Conservation (phyloP, 2,329 filamentous ascomycete genomes). For the Colletotrichum somersetense region DNA sequence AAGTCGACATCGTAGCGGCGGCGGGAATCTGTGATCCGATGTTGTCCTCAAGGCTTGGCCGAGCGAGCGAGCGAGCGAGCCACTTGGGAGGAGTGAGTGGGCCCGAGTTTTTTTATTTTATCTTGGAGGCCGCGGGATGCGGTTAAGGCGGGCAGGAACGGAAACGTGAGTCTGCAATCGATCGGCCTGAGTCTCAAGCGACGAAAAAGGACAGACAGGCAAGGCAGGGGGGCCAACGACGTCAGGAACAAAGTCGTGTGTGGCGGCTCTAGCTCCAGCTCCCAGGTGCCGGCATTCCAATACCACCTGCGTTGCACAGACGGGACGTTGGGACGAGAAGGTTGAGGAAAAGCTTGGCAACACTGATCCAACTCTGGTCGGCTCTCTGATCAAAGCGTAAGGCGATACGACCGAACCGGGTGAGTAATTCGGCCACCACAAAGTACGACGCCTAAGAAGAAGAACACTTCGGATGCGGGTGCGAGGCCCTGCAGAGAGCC, state of each 20-base stretch:
- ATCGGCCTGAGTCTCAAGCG: background rate
- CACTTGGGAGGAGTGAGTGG: background rate
- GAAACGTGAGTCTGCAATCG: background rate
- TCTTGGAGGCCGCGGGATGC: constrained; percentile 1
- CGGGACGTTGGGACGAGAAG: constrained; percentile 5
- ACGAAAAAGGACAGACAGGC: background rate
- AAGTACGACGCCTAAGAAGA: background rate
- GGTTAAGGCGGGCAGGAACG: constrained; percentile 1
- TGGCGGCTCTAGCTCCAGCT: constrained; percentile 3
- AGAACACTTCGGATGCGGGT: background rate
- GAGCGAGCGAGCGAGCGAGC: background rate
- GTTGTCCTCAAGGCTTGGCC: background rate
- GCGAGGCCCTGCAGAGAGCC: background rate
- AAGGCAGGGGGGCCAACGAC: background rate
- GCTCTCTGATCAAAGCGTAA: constrained; percentile 1
- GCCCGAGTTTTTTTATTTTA: background rate
- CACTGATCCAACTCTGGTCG: constrained; percentile 2
- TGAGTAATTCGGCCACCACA: background rate
- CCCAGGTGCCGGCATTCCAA: constrained; percentile 15
- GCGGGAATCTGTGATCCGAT: constrained; percentile 12
- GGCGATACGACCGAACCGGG: background rate
- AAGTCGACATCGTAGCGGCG: constrained; percentile 30
- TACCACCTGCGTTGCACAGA: constrained; percentile 9
- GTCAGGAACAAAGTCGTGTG: constrained; percentile 1
- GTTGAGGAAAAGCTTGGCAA: background rate